Evolutionary conservation across 305 asterid genomes (phyloP), one percentile per base, ranked within the genome.

Genomic region (Fraxinus sp.): DNA sequence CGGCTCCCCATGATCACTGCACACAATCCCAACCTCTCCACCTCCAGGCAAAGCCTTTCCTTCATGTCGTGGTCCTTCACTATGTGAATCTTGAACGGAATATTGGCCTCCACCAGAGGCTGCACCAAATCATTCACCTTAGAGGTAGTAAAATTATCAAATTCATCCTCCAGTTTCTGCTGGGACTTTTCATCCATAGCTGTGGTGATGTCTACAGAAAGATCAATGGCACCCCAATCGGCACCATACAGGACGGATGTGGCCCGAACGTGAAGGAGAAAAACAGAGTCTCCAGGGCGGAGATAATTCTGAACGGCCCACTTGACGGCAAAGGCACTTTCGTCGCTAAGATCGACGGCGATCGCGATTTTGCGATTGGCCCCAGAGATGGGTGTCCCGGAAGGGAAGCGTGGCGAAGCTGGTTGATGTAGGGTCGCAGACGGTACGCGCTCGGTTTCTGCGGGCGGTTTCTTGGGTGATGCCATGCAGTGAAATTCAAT

Each of bases 11-110:
- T 90, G 18, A 91, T 89, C 86, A 91, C 86, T 7, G 88, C 86
- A 37, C 91, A 89, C 86, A 91, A 73, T 5, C 93, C 90, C 32
- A 90, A 74, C 82, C 93, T 84, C 87, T 91, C 95, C 70, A 90
- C 91, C 84, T 91, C 95, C 80, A 91, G 72, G 37, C 93, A 91
- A 0, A 91, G 85, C 86, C 95, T 74, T 82, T 91, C 95, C 80
- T 88, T 86, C 92, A 91, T 82, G 41, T 91, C 95, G 55, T 90
- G 91, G 46, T 91, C 95, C 83, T 86, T 90, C 87, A 90, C 93
- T 16, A 91, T 85, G 71, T 86, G 92, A 46, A 91, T 86, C 86
- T 88, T 91, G 80, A 83, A 90, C 10, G 95, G 91, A 57, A 90
- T 83, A 28, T 78, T 66, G 3, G 90, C 93, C 20, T 87, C 93